Percentiles rank a stretch among this genome's conserved stretches.
These are phyloP conservation scores for Colletotrichum eleusines DNA, from an alignment of 2,329 filamentous ascomycete species.

Conservation along the genomic window DNA sequence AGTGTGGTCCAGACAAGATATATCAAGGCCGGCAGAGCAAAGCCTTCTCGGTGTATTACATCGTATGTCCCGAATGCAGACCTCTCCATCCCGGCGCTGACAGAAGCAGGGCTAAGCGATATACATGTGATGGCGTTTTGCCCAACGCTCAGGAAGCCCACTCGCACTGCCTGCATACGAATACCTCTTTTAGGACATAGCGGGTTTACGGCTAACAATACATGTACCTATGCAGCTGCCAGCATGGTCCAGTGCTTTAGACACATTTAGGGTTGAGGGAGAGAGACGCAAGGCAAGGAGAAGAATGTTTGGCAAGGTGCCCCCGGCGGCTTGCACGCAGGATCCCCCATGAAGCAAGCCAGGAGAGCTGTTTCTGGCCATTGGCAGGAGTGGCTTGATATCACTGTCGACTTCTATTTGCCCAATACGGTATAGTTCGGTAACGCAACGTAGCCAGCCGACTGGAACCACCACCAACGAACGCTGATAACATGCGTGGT, in stretches of 20 bases:
- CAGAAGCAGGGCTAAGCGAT: neutral
- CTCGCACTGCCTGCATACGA: neutral
- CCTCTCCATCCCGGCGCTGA: neutral
- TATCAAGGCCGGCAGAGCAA: neutral
- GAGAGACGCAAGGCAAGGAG: neutral
- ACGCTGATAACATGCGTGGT: no score
- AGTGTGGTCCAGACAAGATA: neutral
- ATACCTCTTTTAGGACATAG: constrained; percentile 11
- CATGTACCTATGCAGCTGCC: no score
- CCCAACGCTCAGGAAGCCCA: neutral
- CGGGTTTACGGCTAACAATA: no score
- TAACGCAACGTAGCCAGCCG: neutral
- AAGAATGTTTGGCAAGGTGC: neutral
- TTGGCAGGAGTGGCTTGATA: neutral
- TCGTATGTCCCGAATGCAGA: neutral
- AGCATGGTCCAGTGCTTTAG: neutral
- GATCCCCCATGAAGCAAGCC: no score
- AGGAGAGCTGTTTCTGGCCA: neutral
- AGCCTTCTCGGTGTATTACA: no score
- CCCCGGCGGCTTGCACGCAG: no score
- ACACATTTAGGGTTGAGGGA: no score
- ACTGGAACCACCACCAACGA: neutral
- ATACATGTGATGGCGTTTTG: neutral
- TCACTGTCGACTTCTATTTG: neutral
- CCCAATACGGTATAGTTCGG: neutral